Percentiles rank a stretch among this genome's conserved stretches.
Evolutionary conservation across 2,329 filamentous ascomycete genomes (phyloP).

Genomic region (Neofusicoccum parvum): DNA sequence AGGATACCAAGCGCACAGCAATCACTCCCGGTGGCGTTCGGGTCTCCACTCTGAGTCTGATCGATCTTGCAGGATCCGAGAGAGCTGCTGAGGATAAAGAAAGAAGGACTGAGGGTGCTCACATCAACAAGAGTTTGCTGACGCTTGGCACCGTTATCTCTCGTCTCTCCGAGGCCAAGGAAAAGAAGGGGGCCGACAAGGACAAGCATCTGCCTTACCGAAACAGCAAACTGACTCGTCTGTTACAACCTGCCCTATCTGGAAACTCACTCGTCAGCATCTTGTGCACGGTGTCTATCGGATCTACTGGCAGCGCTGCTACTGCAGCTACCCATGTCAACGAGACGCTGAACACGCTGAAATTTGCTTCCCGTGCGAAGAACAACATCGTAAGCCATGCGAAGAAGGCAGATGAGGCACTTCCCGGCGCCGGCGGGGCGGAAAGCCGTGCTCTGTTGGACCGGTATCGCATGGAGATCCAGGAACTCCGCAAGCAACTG

Average conservation of each 20-base stretch:
- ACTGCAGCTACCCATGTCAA: slow-evolving; percentile 73
- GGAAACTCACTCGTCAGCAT: slow-evolving; percentile 96
- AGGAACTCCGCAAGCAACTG: slow-evolving; percentile 76
- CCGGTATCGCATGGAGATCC: slow-evolving; percentile 90
- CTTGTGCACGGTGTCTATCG: slow-evolving; percentile 92
- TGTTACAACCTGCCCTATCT: slow-evolving; percentile 89
- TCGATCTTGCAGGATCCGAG: slow-evolving; percentile 94
- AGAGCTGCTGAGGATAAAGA: slow-evolving; percentile 95
- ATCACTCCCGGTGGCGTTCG: slow-evolving; percentile 79
- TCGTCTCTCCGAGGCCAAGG: slow-evolving; percentile 84
- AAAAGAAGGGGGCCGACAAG: slow-evolving; percentile 78
- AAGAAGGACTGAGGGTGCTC: slow-evolving; percentile 87
- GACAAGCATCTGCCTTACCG: slow-evolving; percentile 95
- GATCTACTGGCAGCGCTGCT: slow-evolving; percentile 72
- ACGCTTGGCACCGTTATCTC: slow-evolving; percentile 95
- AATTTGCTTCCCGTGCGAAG: slow-evolving; percentile 94
- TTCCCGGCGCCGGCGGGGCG: slow-evolving; percentile 75
- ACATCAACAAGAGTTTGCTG: slow-evolving; percentile 97
- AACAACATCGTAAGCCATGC: slow-evolving; percentile 98
- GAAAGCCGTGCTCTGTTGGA: slow-evolving; percentile 86
- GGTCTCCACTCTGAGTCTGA: slow-evolving; percentile 91
- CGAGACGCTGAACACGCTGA: slow-evolving; percentile 93
- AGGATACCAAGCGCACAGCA: slow-evolving; percentile 44
- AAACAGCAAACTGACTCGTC: slow-evolving; percentile 93
- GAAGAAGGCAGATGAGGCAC: slow-evolving; percentile 88